Evolutionary conservation across 345 rosid species (phyloP).

Genomic region (Luvunga scandens): DNA sequence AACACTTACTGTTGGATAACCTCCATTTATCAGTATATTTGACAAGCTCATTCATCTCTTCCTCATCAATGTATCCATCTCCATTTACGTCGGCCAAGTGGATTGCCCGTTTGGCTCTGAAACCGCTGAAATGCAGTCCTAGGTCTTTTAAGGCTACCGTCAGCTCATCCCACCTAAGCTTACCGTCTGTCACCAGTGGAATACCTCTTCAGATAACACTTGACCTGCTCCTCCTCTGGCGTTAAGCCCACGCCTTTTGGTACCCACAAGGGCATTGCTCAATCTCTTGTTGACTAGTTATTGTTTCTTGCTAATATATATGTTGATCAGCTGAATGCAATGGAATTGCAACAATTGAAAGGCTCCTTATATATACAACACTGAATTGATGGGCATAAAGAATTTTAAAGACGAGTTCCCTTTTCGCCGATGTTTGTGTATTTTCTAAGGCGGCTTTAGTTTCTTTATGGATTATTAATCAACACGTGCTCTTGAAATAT

Average conservation of each 20-base stretch:
- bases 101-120: background rate
- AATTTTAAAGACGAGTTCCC: too few species aligned
- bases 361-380: background rate
- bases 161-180: background rate
- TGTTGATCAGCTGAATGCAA: background rate
- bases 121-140: background rate
- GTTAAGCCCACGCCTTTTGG: background rate
- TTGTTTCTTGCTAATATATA: background rate
- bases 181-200: background rate
- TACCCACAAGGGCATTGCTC: background rate
- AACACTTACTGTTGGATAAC: background rate
- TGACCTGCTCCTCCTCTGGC: background rate
- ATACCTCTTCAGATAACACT: background rate
- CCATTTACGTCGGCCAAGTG: background rate
- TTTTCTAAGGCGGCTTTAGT: too few species aligned
- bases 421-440: too few species aligned
- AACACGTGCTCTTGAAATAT: too few species aligned
- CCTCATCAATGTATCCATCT: background rate
- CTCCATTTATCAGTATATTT: background rate
- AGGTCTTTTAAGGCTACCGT: background rate
- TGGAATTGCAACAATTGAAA: background rate
- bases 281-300: background rate
- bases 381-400: too few species aligned
- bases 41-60: background rate
- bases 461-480: too few species aligned